A percentile compares a stretch with the other conserved stretches of the same genome.
phyloP scores from a whole-genome alignment of 495 filamentous ascomycete species.

The Xylaria venustula region DNA sequence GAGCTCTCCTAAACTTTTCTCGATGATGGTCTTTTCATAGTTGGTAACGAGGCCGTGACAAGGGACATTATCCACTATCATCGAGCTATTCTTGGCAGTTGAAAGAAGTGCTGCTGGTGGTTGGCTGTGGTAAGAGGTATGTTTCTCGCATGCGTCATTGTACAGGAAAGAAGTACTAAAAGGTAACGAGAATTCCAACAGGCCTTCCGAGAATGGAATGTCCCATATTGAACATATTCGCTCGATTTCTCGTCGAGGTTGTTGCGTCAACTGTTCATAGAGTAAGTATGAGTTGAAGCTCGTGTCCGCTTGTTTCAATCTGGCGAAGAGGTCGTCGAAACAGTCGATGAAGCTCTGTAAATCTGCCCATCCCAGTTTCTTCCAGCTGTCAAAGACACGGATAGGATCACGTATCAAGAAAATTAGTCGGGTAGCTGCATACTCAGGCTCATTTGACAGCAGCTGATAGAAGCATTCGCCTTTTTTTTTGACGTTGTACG shows the following conservation, averaged over 20 bases:
- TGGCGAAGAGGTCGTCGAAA: neutral
- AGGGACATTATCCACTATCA: neutral
- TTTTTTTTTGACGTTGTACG: neutral
- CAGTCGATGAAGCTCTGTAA: neutral
- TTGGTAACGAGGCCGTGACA: slow-evolving; percentile 6
- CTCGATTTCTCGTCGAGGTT: neutral
- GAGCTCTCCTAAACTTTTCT: neutral
- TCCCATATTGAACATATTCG: neutral
- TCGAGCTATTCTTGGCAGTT: neutral
- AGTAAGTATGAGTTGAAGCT: neutral
- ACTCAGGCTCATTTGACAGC: neutral
- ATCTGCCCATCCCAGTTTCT: slow-evolving; percentile 1
- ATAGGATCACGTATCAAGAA: slow-evolving; percentile 11
- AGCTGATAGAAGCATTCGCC: neutral
- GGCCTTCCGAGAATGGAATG: neutral
- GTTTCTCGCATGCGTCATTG: neutral
- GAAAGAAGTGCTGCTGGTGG: neutral
- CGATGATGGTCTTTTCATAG: slow-evolving; percentile 6
- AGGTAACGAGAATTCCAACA: neutral
- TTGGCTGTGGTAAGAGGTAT: neutral
- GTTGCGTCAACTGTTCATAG: slow-evolving; percentile 4
- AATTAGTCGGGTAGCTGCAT: neutral
- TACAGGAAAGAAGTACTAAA: neutral
- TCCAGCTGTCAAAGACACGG: slow-evolving; percentile 9
- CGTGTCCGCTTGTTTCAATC: slow-evolving; percentile 1